A percentile compares a stretch with the other conserved stretches of the same genome.
phyloP scores from a whole-genome alignment of 2,329 filamentous ascomycete species.

The Cladosporium phlei region DNA sequence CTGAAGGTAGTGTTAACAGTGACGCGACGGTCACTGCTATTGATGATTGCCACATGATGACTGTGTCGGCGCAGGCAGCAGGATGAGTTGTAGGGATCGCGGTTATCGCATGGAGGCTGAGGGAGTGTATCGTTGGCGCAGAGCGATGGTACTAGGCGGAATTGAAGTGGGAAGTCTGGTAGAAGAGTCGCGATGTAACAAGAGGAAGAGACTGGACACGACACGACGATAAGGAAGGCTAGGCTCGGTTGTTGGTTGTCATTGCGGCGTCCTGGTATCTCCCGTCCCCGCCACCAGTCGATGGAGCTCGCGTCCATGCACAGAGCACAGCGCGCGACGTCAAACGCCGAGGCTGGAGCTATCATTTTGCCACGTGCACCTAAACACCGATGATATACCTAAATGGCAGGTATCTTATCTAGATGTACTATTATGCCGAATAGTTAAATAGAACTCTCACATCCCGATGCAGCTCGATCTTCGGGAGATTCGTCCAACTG shows the following conservation, averaged over 20 bases:
- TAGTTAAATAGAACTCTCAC: too few species aligned
- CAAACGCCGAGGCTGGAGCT: neutral
- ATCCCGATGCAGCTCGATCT: too few species aligned
- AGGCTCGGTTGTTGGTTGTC: neutral
- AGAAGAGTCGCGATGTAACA: neutral
- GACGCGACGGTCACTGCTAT: conserved; percentile 20
- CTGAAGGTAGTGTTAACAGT: conserved; percentile 21
- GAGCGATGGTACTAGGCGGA: neutral
- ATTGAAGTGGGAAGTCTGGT: neutral
- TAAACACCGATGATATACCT: too few species aligned
- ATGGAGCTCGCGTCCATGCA: neutral
- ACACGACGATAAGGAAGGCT: neutral
- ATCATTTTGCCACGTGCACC: neutral
- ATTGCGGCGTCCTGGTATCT: conserved; percentile 12
- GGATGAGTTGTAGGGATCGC: neutral
- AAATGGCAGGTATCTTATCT: too few species aligned
- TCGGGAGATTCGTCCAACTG: too few species aligned
- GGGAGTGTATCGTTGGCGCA: neutral
- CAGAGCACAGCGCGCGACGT: too few species aligned
- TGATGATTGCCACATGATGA: conserved; percentile 24
- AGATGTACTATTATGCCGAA: too few species aligned
- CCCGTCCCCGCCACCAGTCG: conserved; percentile 9
- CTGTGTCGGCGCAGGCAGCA: conserved; percentile 6
- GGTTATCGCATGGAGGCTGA: neutral
- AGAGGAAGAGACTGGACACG: neutral